Conservation (phyloP, 768 basidiomycete species). For the Rhizopogon roseolus region DNA sequence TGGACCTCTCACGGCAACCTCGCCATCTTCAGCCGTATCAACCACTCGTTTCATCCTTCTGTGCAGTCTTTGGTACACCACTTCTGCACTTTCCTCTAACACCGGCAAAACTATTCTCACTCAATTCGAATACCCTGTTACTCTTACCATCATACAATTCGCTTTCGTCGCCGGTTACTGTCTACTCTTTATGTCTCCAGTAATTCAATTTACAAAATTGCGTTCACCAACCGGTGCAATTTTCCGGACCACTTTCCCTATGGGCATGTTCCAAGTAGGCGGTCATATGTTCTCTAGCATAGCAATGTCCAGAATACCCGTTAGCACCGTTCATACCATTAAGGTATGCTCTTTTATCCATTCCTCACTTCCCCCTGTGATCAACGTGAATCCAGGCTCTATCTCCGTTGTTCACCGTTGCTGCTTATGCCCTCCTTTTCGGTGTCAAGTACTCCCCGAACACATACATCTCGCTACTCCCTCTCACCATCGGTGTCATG, state of each 20-base stretch:
- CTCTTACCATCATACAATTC: constrained; percentile 96
- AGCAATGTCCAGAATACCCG: constrained; percentile 93
- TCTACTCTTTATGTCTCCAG: constrained; percentile 76
- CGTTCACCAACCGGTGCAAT: constrained; percentile 71
- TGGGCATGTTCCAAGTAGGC: constrained; percentile 97
- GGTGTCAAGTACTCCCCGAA: constrained; percentile 88
- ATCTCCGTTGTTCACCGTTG: constrained; percentile 95
- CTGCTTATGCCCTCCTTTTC: constrained; percentile 91
- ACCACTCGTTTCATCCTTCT: constrained; percentile 64
- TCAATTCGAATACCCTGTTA: constrained; percentile 91
- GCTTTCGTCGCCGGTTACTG: constrained; percentile 90
- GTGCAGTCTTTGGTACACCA: constrained; percentile 89
- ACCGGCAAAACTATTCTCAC: constrained; percentile 94
- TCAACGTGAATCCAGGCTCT: constrained; percentile 58
- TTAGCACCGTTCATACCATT: constrained; percentile 98
- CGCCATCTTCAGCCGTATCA: constrained; percentile 17
- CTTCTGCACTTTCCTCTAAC: constrained; percentile 91
- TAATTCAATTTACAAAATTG: constrained; percentile 60
- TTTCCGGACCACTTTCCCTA: constrained; percentile 77
- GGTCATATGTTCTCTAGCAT: constrained; percentile 98
- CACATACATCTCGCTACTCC: constrained; percentile 92
- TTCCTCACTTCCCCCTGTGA: constrained; percentile 1
- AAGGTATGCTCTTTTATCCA: constrained; percentile 55
- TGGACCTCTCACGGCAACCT: constrained; percentile 10
- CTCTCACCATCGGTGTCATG: constrained; percentile 95